These are phyloP conservation scores for Cornus florida DNA, from an alignment of 148 eudicot species.

Conservation along the genomic window DNA sequence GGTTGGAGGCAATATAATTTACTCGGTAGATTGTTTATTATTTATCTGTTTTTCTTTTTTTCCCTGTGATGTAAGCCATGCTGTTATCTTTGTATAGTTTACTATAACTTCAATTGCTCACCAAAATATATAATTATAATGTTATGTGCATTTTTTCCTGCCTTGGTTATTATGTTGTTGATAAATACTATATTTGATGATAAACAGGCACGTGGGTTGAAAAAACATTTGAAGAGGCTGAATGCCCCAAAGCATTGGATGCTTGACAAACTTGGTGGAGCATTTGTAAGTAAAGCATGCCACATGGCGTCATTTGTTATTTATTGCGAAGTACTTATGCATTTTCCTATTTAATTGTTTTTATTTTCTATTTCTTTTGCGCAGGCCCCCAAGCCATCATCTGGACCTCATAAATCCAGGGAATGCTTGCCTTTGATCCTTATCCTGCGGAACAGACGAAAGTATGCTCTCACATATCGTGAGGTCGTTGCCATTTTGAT, in stretches of 20 bases:
- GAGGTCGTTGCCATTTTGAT: conserved; percentile 53
- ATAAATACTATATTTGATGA: background rate
- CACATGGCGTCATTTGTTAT: too few species aligned
- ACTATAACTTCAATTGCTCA: background rate
- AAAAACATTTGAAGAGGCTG: conserved; percentile 70
- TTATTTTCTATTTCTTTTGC: background rate
- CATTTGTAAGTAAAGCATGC: conserved; percentile 32
- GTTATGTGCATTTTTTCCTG: background rate
- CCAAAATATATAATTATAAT: background rate
- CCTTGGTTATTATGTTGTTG: background rate
- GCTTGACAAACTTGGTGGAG: conserved; percentile 65
- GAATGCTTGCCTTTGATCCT: conserved; percentile 58
- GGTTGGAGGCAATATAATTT: background rate
- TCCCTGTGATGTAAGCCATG: background rate
- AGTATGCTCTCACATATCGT: conserved; percentile 55
- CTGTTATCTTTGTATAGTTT: too few species aligned
- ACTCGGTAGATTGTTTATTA: background rate
- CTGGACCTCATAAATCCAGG: conserved; percentile 65
- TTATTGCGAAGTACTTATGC: background rate
- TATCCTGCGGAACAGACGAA: conserved; percentile 54
- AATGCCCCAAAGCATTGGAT: conserved; percentile 69
- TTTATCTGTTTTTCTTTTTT: too few species aligned
- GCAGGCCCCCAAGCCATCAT: conserved; percentile 64
- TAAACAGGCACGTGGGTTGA: conserved; percentile 56
- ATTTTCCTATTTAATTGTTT: background rate